Evolutionary conservation across 306 rosid species (phyloP).

Genomic region (Cicer chorassanicum): DNA sequence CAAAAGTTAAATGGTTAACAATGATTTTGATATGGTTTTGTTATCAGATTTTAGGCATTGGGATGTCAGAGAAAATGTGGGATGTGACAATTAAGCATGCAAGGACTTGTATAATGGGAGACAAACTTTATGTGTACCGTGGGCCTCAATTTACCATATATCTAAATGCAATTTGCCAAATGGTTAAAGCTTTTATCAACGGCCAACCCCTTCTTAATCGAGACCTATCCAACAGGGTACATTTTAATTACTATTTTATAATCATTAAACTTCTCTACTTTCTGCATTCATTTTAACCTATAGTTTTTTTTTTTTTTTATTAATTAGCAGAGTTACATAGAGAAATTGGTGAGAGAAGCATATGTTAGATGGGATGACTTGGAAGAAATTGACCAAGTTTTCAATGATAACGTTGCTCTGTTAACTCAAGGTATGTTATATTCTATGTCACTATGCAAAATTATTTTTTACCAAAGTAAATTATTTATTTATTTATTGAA

Average conservation of each 20-base stretch:
- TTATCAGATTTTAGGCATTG: slow-evolving; percentile 70
- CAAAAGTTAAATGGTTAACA: no score
- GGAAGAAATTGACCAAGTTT: slow-evolving; percentile 54
- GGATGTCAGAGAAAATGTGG: slow-evolving; percentile 93
- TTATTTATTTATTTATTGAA: slow-evolving; percentile 1
- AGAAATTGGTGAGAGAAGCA: slow-evolving; percentile 58
- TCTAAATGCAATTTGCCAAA: slow-evolving; percentile 69
- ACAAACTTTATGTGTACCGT: slow-evolving; percentile 52
- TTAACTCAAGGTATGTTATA: slow-evolving; percentile 59
- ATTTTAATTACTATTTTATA: no score
- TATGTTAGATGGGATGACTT: slow-evolving; percentile 59
- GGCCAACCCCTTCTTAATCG: slow-evolving; percentile 46
- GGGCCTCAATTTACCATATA: slow-evolving; percentile 34
- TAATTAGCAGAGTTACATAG: slow-evolving; percentile 52
- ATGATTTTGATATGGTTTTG: no score
- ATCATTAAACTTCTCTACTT: no score
- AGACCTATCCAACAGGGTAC: slow-evolving; percentile 56
- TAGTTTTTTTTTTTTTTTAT: slow-evolving; percentile 1
- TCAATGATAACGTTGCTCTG: slow-evolving; percentile 54
- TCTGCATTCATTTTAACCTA: not conserved
- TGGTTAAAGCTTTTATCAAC: slow-evolving; percentile 55
- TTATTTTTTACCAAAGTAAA: not conserved
- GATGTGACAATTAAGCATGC: slow-evolving; percentile 77
- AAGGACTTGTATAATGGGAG: slow-evolving; percentile 64
- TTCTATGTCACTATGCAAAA: not conserved